Conservation (phyloP, 2,329 filamentous ascomycete species). For the Ophiostoma fasciatum region DNA sequence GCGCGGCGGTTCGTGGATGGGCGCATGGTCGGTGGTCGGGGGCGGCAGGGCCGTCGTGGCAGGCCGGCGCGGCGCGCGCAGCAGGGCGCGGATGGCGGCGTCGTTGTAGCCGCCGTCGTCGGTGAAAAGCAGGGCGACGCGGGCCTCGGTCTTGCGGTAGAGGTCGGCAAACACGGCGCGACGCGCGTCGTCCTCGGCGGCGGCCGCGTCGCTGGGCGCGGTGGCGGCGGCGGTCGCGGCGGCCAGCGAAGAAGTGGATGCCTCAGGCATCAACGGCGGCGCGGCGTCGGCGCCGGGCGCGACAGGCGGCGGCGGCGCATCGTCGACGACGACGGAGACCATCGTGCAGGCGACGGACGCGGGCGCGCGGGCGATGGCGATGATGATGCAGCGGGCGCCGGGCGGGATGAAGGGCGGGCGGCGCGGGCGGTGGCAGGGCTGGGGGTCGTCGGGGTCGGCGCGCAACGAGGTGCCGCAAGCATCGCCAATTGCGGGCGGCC, state of each 20-base stretch:
- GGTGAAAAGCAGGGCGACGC: constrained; percentile 61
- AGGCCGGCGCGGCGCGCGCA: constrained; percentile 22
- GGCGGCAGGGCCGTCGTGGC: constrained; percentile 23
- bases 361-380: background rate
- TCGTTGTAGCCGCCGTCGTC: constrained; percentile 38
- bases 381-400: too few species aligned
- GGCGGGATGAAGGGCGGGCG: constrained; percentile 17
- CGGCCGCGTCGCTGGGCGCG: too few species aligned
- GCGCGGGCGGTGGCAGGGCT: constrained; percentile 30
- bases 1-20: constrained; percentile 43
- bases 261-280: constrained; percentile 43
- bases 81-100: constrained; percentile 37
- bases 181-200: constrained; percentile 54
- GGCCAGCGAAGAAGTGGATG: constrained; percentile 22
- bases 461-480: too few species aligned
- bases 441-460: constrained; percentile 3
- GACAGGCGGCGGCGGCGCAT: constrained; percentile 37
- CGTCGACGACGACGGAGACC: constrained; percentile 45
- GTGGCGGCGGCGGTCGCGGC: too few species aligned
- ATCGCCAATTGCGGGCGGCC: constrained; percentile 6
- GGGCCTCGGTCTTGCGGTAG: constrained; percentile 62
- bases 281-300: constrained; percentile 20
- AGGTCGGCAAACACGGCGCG: constrained; percentile 63
- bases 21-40: constrained; percentile 42
- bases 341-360: constrained; percentile 26